phyloP scores from a whole-genome alignment of 2,329 filamentous ascomycete genomes.

The Pseudocercospora pini-densiflorae region DNA sequence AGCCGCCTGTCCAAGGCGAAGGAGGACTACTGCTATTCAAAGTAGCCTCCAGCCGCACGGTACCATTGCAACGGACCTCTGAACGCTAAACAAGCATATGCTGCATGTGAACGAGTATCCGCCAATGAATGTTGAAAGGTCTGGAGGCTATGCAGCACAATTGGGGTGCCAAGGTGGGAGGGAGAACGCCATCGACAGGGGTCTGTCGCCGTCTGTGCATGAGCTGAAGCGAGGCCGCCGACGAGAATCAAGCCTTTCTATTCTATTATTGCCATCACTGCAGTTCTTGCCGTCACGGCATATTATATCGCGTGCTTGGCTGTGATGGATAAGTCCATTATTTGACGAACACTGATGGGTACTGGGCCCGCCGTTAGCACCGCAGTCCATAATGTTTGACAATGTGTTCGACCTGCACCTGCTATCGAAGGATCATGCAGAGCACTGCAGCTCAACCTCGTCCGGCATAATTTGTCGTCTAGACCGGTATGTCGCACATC shows the following conservation, averaged over 20 bases:
- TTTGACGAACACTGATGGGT: neutral
- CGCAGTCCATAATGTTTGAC: neutral
- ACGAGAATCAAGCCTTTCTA: no score
- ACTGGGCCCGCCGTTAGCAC: neutral
- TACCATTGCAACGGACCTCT: neutral
- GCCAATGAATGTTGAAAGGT: neutral
- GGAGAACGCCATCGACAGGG: neutral
- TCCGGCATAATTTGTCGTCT: neutral
- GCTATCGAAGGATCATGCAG: conserved; percentile 1
- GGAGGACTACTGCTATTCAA: neutral
- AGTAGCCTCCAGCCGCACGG: neutral
- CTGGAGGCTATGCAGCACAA: neutral
- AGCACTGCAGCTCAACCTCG: neutral
- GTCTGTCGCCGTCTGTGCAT: neutral
- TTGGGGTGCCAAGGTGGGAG: neutral
- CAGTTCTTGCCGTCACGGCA: no score
- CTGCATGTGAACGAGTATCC: conserved; percentile 1
- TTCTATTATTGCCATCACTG: no score
- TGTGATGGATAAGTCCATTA: no score
- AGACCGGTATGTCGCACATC: neutral
- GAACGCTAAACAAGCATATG: neutral
- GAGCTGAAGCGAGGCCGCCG: neutral
- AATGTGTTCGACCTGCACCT: neutral
- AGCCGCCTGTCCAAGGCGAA: neutral
- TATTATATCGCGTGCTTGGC: no score